Percentiles rank a stretch among this genome's conserved stretches.
These are phyloP conservation scores for Sungouiella thailandica DNA, from an alignment of 805 yeast species.

Conservation along the genomic window DNA sequence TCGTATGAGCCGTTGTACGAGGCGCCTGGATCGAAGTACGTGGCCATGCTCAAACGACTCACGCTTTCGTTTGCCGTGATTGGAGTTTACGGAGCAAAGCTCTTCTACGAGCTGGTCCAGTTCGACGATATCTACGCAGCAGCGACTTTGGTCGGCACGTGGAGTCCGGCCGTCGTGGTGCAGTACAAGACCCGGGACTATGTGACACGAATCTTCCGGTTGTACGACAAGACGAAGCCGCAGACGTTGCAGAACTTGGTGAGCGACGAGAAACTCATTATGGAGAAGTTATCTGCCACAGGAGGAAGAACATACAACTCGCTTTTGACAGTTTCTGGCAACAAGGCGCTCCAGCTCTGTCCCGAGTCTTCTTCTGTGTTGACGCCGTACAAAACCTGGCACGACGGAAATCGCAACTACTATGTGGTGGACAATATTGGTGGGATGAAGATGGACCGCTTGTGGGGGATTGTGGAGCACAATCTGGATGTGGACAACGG, in stretches of 20 bases:
- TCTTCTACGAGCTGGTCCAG: constrained; percentile 50
- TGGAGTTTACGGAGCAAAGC: constrained; percentile 60
- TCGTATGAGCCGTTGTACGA: constrained; percentile 61
- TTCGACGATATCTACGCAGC: constrained; percentile 46
- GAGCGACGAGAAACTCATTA: constrained; percentile 56
- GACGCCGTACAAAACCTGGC: constrained; percentile 32
- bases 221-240: constrained; percentile 57
- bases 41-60: constrained; percentile 58
- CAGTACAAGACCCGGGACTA: constrained; percentile 57
- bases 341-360: constrained; percentile 32
- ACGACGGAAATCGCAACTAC: constrained; percentile 35
- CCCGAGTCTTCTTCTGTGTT: constrained; percentile 17
- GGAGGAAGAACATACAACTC: constrained; percentile 66
- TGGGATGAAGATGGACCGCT: constrained; percentile 76
- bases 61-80: constrained; percentile 56
- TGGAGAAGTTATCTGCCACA: constrained; percentile 62
- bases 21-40: constrained; percentile 58
- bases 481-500: constrained; percentile 68
- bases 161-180: constrained; percentile 50
- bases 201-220: constrained; percentile 65
- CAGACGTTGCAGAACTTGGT: constrained; percentile 62
- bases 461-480: constrained; percentile 77
- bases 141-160: constrained; percentile 42
- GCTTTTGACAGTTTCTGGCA: constrained; percentile 43
- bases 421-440: constrained; percentile 73